phyloP scores from a whole-genome alignment of 352 stramenopile genomes.

The Phytophthora chlamydospora region DNA sequence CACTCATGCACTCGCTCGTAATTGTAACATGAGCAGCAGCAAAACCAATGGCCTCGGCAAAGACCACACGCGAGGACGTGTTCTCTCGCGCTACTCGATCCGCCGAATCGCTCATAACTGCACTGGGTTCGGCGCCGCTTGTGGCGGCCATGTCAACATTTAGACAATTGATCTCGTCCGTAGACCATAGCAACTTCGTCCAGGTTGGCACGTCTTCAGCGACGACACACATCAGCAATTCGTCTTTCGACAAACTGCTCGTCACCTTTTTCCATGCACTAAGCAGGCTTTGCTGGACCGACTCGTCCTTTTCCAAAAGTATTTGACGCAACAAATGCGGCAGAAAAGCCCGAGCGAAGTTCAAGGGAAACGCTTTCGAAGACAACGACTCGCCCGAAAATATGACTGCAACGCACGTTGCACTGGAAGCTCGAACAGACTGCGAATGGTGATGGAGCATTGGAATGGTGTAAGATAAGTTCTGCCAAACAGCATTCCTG shows the following conservation, averaged over 20 bases:
- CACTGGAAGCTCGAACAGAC: constrained; percentile 48
- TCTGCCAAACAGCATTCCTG: constrained; percentile 30
- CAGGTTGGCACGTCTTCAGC: constrained; percentile 35
- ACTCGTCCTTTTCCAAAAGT: constrained; percentile 48
- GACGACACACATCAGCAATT: constrained; percentile 31
- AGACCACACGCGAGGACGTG: constrained; percentile 46
- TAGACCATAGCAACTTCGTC: constrained; percentile 63
- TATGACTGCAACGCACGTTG: constrained; percentile 54
- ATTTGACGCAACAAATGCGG: constrained; percentile 72
- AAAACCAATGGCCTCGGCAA: constrained; percentile 66
- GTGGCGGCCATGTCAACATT: constrained; percentile 28
- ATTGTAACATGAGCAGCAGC: constrained; percentile 41
- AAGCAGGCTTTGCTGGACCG: constrained; percentile 36
- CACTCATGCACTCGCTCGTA: constrained; percentile 15
- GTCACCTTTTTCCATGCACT: constrained; percentile 52
- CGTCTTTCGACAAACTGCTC: constrained; percentile 23
- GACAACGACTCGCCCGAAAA: constrained; percentile 30
- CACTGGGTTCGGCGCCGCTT: neutral
- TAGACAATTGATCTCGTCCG: constrained; percentile 34
- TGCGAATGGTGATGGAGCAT: constrained; percentile 67
- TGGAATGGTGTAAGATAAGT: constrained; percentile 45
- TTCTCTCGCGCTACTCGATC: constrained; percentile 17
- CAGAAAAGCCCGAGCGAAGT: constrained; percentile 43
- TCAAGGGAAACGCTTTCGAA: constrained; percentile 7
- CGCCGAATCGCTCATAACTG: neutral